These are phyloP conservation scores for Mayamaea pseudoterrestris DNA, from an alignment of 108 stramenopile genomes.

Conservation along the genomic window DNA sequence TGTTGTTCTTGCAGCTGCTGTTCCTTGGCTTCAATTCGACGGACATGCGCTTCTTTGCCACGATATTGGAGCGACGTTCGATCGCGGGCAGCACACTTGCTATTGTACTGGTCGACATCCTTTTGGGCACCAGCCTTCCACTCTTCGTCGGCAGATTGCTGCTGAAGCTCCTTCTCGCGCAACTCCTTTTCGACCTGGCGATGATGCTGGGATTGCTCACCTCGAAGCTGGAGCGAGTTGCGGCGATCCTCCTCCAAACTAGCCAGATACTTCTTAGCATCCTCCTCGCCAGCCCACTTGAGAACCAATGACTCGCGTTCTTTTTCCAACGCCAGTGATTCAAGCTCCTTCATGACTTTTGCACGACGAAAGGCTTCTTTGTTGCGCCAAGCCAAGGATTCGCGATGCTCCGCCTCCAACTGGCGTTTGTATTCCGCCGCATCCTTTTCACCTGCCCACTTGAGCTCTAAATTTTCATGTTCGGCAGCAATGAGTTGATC, in stretches of 20 bases:
- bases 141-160: constrained; percentile 31
- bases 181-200: constrained; percentile 55
- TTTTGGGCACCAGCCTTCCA: constrained; percentile 50
- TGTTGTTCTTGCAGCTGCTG: constrained; percentile 22
- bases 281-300: constrained; percentile 71
- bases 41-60: constrained; percentile 40
- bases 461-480: constrained; percentile 56
- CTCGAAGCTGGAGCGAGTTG: constrained; percentile 49
- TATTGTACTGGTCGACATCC: constrained; percentile 61
- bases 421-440: constrained; percentile 44
- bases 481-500: constrained; percentile 24
- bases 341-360: constrained; percentile 63
- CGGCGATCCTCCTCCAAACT: constrained; percentile 51
- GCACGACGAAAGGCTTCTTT: constrained; percentile 44
- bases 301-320: constrained; percentile 69
- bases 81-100: constrained; percentile 42
- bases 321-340: constrained; percentile 38
- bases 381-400: constrained; percentile 54
- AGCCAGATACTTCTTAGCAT: constrained; percentile 48
- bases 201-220: constrained; percentile 35
- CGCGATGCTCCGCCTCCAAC: constrained; percentile 39
- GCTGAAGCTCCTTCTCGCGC: constrained; percentile 18
- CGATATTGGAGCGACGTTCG: constrained; percentile 56
- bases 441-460: constrained; percentile 60
- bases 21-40: constrained; percentile 40